Base-by-base conservation (phyloP, 805 yeast genomes). In the Blastobotrys americana region DNA sequence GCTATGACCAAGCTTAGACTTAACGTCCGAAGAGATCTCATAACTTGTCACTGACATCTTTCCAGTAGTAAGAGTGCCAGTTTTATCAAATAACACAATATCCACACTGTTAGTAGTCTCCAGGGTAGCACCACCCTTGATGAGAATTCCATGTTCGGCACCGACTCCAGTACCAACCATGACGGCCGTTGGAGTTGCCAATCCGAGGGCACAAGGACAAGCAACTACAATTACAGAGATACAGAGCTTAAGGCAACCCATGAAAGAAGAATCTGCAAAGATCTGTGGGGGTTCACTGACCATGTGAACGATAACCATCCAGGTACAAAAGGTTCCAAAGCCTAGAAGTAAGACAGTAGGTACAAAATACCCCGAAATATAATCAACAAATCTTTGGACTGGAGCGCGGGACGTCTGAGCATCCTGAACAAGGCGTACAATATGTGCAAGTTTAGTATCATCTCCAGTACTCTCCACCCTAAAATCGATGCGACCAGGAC, bases 131-230 rank as follows among this genome's bases (percentile, higher is more conserved):
- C 97, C 98, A 39, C 97, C 96, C 63, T 90, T 93, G 56, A 93
- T 84, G 43, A 93, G 69, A 3, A 93, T 83, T 16, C 98, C 97
- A 61, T 86, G 72, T 10, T 76, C 64, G 0, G 98, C 97, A 34
- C 96, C 97, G 18, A 87, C 82, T 34, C 98, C 98, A 2, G 97
- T 90, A 5, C 97, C 98, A 2, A 93, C 98, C 97, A 94, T 93
- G 8, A 93, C 86, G 0, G 97, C 97, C 1, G 98, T 94, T 1
- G 99, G 99, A 0, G 97, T 95, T 3, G 97, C 97, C 41, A 93
- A 71, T 2, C 98, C 99, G 19, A 93, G 67, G 0, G 98, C 97
- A 72, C 98, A 93, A 0, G 99, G 99, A 65, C 99, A 93, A 1
- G 98, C 98, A 41, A 93, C 97, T 8, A 93, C 96, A 51, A 94